Conservation (phyloP, 495 filamentous ascomycete genomes). For the Tuber calosporum region DNA sequence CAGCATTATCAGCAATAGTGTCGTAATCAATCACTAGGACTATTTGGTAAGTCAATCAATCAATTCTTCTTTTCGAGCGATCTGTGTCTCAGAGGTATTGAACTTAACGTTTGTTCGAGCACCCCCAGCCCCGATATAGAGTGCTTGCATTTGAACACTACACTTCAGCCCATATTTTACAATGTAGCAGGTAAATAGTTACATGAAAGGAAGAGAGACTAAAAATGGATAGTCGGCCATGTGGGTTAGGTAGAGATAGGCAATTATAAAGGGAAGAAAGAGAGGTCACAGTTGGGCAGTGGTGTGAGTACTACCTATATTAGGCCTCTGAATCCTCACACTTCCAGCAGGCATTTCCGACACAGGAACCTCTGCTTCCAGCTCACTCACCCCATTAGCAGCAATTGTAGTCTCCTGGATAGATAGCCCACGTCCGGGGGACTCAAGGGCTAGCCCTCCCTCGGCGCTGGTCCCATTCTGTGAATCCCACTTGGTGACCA, state of each 20-base stretch:
- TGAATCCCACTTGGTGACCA: background rate
- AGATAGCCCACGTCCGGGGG: background rate
- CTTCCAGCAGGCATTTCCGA: background rate
- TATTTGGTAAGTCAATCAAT: background rate
- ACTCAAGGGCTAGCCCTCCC: background rate
- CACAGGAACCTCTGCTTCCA: background rate
- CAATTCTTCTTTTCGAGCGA: background rate
- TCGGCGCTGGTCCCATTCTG: background rate
- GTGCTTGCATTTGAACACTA: background rate
- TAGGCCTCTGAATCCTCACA: background rate
- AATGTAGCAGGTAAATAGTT: background rate
- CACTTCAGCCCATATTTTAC: background rate
- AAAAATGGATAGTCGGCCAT: background rate
- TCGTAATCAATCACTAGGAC: background rate
- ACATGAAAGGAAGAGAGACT: background rate
- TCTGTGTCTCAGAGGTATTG: background rate
- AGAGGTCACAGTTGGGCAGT: background rate
- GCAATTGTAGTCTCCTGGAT: background rate
- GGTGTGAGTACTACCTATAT: background rate
- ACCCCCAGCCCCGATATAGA: background rate
- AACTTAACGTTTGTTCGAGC: background rate
- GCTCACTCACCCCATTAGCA: background rate
- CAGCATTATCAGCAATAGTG: background rate
- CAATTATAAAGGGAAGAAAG: background rate
- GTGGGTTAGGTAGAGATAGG: background rate